phyloP scores from a whole-genome alignment of 2,329 filamentous ascomycete species.

The Diplodia sapinea region DNA sequence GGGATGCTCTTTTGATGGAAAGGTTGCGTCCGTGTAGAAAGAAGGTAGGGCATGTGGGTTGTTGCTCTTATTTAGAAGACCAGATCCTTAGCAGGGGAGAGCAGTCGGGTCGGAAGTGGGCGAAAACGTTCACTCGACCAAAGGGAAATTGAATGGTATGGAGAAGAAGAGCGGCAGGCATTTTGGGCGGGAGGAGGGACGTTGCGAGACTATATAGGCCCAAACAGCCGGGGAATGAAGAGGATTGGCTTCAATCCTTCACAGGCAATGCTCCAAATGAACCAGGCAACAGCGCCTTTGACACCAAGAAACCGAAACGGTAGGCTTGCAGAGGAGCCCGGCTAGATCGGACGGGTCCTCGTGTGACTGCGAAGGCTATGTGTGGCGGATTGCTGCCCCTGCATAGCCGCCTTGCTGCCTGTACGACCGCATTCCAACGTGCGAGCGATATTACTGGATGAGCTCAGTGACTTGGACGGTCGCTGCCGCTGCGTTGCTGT shows the following conservation, averaged over 20 bases:
- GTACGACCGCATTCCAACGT: constrained; percentile 2
- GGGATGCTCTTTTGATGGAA: neutral
- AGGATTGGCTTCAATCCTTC: neutral
- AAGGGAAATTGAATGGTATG: neutral
- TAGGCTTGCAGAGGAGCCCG: neutral
- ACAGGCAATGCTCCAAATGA: constrained; percentile 6
- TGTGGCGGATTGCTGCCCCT: constrained; percentile 23
- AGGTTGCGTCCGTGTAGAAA: no score
- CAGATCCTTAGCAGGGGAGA: neutral
- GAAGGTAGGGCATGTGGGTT: neutral
- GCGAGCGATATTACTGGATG: neutral
- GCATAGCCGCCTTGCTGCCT: constrained; percentile 22
- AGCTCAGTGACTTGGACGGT: neutral
- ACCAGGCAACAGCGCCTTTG: constrained; percentile 9
- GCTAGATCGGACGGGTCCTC: neutral
- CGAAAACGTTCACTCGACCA: no score
- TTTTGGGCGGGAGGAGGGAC: neutral
- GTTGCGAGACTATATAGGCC: neutral
- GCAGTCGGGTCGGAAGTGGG: neutral
- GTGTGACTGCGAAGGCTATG: constrained; percentile 5
- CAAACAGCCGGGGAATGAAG: neutral
- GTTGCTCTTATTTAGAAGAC: neutral
- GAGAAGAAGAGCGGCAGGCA: neutral
- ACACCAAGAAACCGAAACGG: neutral
- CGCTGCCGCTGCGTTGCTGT: neutral